Evolutionary conservation across 2,329 filamentous ascomycete genomes (phyloP), one percentile per base, ranked within the genome.

Genomic region (Huntiella moniliformis): DNA sequence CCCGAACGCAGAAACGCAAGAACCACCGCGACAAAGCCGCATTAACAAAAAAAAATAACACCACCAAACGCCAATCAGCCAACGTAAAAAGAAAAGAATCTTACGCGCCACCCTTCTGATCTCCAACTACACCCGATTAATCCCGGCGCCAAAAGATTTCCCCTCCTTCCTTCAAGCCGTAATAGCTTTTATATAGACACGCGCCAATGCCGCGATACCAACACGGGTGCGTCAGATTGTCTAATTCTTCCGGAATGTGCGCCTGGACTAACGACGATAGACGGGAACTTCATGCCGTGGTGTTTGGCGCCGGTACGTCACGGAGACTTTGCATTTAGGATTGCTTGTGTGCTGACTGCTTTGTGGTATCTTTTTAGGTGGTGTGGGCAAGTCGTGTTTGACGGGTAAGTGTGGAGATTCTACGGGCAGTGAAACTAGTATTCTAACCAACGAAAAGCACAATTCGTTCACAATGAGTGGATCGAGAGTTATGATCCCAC

Each of bases 401-500:
- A 93, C 85, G 61, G 83, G 84, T 91, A 68, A 60, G 67, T 60
- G 8, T 10, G 17, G 8, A 22, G 6, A 28, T 11, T n/a, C 18
- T n/a, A 41, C 17, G 13, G 37, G 4, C 37, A 16, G 16, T 15
- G 41, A 35, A 35, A 16, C 18, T 41, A 31, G n/a, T 41, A 22
- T 36, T 12, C 33, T 41, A 41, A 41, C 38, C 11, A 10, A 5
- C 13, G 54, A 53, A 56, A 56, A 85, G 85, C 86, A 56, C 85
- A 93, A 68, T 93, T 92, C 57, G 85, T 93, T 44, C 84, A 91
- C 62, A 87, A 91, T 64, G 81, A 92, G 55, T 92, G 85, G 82
- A 88, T 93, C 58, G 85, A 93, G 62, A 82, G 77, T 60, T 84
- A 84, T 62, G 79, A 84, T 59, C 79, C 79, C 12, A 84, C 79